phyloP scores from a whole-genome alignment of 108 stramenopile species.

The Craspedostauros australis region DNA sequence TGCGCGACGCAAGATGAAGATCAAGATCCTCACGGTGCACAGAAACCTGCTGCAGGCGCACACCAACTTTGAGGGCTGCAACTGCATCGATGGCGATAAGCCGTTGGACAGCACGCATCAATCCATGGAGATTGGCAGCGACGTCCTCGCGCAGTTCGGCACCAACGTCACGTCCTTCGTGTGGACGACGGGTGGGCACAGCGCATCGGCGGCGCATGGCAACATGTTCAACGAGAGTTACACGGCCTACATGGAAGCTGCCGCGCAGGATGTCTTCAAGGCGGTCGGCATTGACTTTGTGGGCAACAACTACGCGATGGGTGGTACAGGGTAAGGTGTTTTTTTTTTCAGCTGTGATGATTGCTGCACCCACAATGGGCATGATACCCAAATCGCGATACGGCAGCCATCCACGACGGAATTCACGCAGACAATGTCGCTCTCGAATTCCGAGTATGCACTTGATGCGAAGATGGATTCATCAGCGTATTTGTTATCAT shows the following conservation, averaged over 20 bases:
- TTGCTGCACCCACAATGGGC: too few species aligned
- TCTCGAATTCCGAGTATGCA: too few species aligned
- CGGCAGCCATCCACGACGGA: too few species aligned
- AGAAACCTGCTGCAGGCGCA: constrained; percentile 2
- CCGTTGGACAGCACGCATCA: not conserved
- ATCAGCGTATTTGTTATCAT: not conserved
- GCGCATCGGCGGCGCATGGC: constrained; percentile 79
- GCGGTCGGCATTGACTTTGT: constrained; percentile 57
- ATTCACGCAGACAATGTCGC: too few species aligned
- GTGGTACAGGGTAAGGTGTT: constrained; percentile 29
- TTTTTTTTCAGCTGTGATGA: too few species aligned
- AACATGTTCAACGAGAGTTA: constrained; percentile 63
- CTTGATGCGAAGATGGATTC: too few species aligned
- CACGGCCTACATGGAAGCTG: constrained; percentile 52
- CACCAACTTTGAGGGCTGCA: constrained; percentile 2
- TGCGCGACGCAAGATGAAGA: constrained; percentile 27
- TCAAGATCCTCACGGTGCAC: constrained; percentile 31
- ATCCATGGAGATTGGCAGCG: not conserved
- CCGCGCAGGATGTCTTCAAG: constrained; percentile 36
- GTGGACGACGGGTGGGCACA: constrained; percentile 74
- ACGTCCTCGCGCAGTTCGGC: not conserved
- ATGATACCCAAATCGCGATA: too few species aligned
- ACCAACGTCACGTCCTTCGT: constrained; percentile 16
- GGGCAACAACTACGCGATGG: constrained; percentile 69
- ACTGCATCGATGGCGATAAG: constrained; percentile 1